These are phyloP conservation scores for Starmerella bombicola DNA, from an alignment of 805 yeast species.

Conservation along the genomic window DNA sequence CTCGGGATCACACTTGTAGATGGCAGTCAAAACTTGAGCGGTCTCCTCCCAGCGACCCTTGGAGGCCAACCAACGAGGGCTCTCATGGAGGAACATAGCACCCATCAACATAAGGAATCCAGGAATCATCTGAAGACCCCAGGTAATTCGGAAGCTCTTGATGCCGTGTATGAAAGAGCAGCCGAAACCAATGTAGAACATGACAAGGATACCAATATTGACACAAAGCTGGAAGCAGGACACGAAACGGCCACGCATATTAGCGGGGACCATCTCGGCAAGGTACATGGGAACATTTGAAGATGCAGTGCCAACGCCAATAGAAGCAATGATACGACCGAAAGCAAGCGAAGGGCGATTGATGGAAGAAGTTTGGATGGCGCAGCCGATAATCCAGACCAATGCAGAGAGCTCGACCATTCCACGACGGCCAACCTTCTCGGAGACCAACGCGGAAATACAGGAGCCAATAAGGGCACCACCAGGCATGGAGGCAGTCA, in stretches of 20 bases:
- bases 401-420: slow-evolving; percentile 27
- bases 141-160: slow-evolving; percentile 61
- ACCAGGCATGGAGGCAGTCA: slow-evolving; percentile 52
- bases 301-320: slow-evolving; percentile 61
- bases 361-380: slow-evolving; percentile 36
- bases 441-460: slow-evolving; percentile 37
- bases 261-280: slow-evolving; percentile 36
- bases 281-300: slow-evolving; percentile 51
- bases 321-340: slow-evolving; percentile 56
- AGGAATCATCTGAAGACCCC: slow-evolving; percentile 62
- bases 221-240: slow-evolving; percentile 60
- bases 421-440: slow-evolving; percentile 39
- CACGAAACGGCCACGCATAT: slow-evolving; percentile 61
- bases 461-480: slow-evolving; percentile 57
- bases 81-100: slow-evolving; percentile 56
- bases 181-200: slow-evolving; percentile 49
- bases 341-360: slow-evolving; percentile 28
- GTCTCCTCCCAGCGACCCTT: slow-evolving; percentile 48
- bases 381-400: slow-evolving; percentile 42
- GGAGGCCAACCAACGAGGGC: slow-evolving; percentile 58
- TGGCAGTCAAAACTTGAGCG: slow-evolving; percentile 39
- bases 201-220: slow-evolving; percentile 61
- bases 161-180: slow-evolving; percentile 29
- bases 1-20: slow-evolving; percentile 29
- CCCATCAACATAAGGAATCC: slow-evolving; percentile 50